phyloP scores from a whole-genome alignment of 768 basidiomycete species.

The Rhizopogon vulgaris region DNA sequence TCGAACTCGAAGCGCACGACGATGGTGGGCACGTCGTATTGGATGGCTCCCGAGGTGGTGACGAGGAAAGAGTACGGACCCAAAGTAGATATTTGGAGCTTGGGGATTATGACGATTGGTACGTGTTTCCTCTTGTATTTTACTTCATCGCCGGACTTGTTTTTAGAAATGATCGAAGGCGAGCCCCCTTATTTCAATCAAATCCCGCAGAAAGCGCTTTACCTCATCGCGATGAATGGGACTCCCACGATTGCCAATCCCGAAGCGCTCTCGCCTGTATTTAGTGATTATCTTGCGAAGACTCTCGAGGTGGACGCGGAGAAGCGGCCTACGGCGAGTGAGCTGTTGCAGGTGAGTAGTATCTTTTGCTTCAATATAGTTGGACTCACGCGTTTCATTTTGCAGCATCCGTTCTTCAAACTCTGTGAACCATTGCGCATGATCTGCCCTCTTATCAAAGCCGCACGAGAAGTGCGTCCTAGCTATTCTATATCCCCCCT shows the following conservation, averaged over 20 bases:
- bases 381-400: conserved; percentile 4
- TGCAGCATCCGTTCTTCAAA: conserved; percentile 83
- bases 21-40: conserved; percentile 98
- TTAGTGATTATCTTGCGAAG: conserved; percentile 85
- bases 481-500: too few relatives aligned
- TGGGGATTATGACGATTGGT: conserved; percentile 97
- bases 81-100: conserved; percentile 93
- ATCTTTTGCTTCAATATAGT: too few relatives aligned
- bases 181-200: conserved; percentile 96
- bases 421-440: conserved; percentile 82
- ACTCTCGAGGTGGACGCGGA: conserved; percentile 93
- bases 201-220: conserved; percentile 93
- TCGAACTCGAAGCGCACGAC: conserved; percentile 89
- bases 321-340: conserved; percentile 81
- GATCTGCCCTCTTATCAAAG: conserved; percentile 85
- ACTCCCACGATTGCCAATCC: conserved; percentile 96
- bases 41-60: conserved; percentile 99
- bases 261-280: conserved; percentile 63
- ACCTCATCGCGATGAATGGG: conserved; percentile 97
- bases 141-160: conserved; percentile 2
- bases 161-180: conserved; percentile 93
- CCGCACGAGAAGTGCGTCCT: conserved; percentile 55
- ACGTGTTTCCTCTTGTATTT: conserved; percentile 19
- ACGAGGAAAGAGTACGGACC: conserved; percentile 97
- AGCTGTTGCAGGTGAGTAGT: conserved; percentile 62